A percentile compares a stretch with the other conserved stretches of the same genome.
These are phyloP conservation scores for Phaeotremella skinneri DNA, from an alignment of 768 basidiomycete species.

Conservation along the genomic window DNA sequence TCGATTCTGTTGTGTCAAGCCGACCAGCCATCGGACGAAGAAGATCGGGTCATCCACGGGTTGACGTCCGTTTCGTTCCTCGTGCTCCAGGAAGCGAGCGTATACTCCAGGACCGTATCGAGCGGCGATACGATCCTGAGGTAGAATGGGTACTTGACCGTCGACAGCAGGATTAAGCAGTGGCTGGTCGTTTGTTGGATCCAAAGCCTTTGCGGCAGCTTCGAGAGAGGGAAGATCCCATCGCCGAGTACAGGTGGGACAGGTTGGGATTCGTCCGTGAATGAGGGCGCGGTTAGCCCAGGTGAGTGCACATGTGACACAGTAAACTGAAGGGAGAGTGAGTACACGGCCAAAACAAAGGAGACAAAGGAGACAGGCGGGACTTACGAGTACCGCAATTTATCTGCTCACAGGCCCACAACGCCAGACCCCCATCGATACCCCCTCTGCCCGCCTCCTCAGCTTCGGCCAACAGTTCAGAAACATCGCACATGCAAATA, in stretches of 20 bases:
- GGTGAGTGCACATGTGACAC: constrained; percentile 9
- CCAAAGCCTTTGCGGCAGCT: constrained; percentile 8
- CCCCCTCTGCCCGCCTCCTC: constrained; percentile 14
- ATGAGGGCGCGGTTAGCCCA: neutral
- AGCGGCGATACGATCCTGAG: too few relatives aligned
- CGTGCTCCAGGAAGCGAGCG: too few relatives aligned
- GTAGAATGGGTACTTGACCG: too few relatives aligned
- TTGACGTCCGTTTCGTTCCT: too few relatives aligned
- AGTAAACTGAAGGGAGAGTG: constrained; percentile 11
- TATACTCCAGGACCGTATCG: too few relatives aligned
- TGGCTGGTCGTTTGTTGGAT: neutral
- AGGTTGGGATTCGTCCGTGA: neutral
- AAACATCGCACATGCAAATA: constrained; percentile 4
- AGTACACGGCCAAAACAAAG: neutral
- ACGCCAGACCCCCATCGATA: constrained; percentile 14
- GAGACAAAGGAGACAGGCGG: neutral
- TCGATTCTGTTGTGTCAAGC: too few relatives aligned
- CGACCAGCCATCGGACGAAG: too few relatives aligned
- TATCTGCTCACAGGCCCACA: constrained; percentile 13
- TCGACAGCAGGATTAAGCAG: too few relatives aligned
- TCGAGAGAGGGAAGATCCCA: constrained; percentile 5
- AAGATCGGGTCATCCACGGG: too few relatives aligned
- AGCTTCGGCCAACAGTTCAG: neutral
- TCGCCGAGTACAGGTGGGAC: constrained; percentile 13
- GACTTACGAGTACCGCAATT: constrained; percentile 19